phyloP scores from a whole-genome alignment of 805 yeast species.

The Tetrapisispora phaffii region DNA sequence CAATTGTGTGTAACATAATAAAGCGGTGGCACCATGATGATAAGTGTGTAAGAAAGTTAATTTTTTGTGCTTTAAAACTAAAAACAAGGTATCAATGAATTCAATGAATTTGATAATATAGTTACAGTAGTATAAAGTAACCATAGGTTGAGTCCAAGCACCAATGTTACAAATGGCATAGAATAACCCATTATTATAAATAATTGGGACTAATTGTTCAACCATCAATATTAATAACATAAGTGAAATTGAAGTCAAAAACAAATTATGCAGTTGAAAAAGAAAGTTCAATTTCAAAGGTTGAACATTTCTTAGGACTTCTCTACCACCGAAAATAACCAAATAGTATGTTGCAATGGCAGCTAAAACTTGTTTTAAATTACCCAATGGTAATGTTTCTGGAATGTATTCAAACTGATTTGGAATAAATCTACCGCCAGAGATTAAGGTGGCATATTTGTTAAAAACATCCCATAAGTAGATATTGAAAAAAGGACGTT shows the following conservation, averaged over 20 bases:
- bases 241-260: conserved; percentile 61
- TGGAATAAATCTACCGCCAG: conserved; percentile 23
- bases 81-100: conserved; percentile 80
- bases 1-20: conserved; percentile 87
- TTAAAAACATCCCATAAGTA: conserved; percentile 27
- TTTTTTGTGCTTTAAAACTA: conserved; percentile 85
- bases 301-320: conserved; percentile 43
- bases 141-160: conserved; percentile 79
- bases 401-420: conserved; percentile 54
- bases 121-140: conserved; percentile 79
- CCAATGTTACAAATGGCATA: conserved; percentile 71
- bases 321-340: conserved; percentile 79
- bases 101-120: conserved; percentile 84
- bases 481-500: conserved; percentile 29
- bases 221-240: conserved; percentile 55
- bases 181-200: conserved; percentile 64
- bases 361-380: conserved; percentile 45
- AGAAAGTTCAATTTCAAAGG: conserved; percentile 66
- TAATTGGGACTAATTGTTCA: conserved; percentile 79
- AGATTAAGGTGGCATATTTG: conserved; percentile 10
- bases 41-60: conserved; percentile 88
- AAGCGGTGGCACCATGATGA: conserved; percentile 97
- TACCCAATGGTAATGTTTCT: conserved; percentile 58
- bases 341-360: conserved; percentile 65
- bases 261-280: conserved; percentile 79